Percentiles rank a stretch among this genome's conserved stretches.
phyloP scores from a whole-genome alignment of 768 basidiomycete species.

The Naganishia vaughanmartiniae region DNA sequence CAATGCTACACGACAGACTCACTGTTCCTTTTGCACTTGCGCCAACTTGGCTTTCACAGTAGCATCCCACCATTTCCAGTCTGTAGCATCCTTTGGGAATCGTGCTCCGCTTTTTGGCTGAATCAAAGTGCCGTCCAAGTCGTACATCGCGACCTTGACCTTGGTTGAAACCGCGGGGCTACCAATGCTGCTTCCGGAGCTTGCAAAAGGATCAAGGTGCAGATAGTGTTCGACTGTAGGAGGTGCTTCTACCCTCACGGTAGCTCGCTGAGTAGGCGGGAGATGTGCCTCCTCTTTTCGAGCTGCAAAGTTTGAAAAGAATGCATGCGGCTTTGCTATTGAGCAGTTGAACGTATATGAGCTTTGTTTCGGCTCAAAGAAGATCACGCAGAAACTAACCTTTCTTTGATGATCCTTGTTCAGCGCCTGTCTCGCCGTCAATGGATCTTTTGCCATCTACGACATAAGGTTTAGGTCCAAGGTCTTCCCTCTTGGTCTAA shows the following conservation, averaged over 20 bases:
- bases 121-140: slow-evolving; percentile 78
- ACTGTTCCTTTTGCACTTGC: slow-evolving; percentile 65
- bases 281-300: slow-evolving; percentile 11
- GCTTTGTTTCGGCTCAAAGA: not conserved
- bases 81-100: slow-evolving; percentile 57
- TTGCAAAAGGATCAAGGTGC: slow-evolving; percentile 46
- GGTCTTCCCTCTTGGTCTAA: not conserved
- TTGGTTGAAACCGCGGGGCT: not conserved
- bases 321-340: slow-evolving; percentile 12
- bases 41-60: slow-evolving; percentile 65
- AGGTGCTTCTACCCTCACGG: slow-evolving; percentile 36
- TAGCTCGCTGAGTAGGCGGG: slow-evolving; percentile 8
- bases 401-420: slow-evolving; percentile 13
- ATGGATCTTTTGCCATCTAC: slow-evolving; percentile 10
- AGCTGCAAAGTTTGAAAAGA: slow-evolving; percentile 22
- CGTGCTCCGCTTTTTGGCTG: slow-evolving; percentile 35
- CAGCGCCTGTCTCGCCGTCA: not conserved
- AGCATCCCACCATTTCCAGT: slow-evolving; percentile 74
- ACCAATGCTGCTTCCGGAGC: slow-evolving; percentile 1
- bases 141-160: slow-evolving; percentile 67
- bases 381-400: not conserved
- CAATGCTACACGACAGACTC: slow-evolving; percentile 32
- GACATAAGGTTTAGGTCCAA: not conserved
- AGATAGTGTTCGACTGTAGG: slow-evolving; percentile 44
- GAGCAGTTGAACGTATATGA: no score